Conservation (phyloP, 495 filamentous ascomycete genomes). For the Letharia lupina region DNA sequence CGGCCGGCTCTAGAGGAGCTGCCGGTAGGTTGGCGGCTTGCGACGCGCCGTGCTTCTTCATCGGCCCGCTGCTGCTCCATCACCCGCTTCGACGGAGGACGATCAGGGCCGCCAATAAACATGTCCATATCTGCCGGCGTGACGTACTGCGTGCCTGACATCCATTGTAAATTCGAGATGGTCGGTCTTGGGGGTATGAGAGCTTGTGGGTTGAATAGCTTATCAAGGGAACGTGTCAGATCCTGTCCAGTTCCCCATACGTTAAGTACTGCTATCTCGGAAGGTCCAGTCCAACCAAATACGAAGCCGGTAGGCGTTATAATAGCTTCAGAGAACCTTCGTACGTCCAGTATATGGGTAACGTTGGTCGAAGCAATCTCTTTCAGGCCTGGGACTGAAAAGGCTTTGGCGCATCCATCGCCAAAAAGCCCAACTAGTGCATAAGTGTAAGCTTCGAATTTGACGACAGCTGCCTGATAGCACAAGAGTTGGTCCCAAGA, state of each 20-base stretch:
- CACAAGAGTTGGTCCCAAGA: constrained; percentile 76
- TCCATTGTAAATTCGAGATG: constrained; percentile 93
- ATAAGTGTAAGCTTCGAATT: constrained; percentile 61
- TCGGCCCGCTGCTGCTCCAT: constrained; percentile 55
- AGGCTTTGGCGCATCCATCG: constrained; percentile 68
- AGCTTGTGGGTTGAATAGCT: constrained; percentile 65
- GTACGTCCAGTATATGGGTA: constrained; percentile 58
- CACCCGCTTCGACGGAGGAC: constrained; percentile 74
- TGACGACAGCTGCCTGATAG: constrained; percentile 64
- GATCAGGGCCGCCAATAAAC: constrained; percentile 78
- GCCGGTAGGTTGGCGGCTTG: constrained; percentile 31
- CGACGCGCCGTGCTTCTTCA: constrained; percentile 48
- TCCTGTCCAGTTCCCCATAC: constrained; percentile 66
- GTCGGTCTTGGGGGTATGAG: constrained; percentile 75
- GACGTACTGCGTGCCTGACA: constrained; percentile 87
- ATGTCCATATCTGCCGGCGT: constrained; percentile 85
- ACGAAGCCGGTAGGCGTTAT: constrained; percentile 72
- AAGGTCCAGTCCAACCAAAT: constrained; percentile 82
- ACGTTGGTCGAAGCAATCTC: constrained; percentile 66
- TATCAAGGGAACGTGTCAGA: constrained; percentile 53
- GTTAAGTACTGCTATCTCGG: constrained; percentile 69
- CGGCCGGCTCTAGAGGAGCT: constrained; percentile 15
- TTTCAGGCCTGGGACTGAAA: constrained; percentile 75
- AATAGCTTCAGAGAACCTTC: constrained; percentile 54
- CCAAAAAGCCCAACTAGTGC: constrained; percentile 78